Evolutionary conservation across 306 rosid genomes (phyloP).

Genomic region (Glycyrrhiza uralensis): DNA sequence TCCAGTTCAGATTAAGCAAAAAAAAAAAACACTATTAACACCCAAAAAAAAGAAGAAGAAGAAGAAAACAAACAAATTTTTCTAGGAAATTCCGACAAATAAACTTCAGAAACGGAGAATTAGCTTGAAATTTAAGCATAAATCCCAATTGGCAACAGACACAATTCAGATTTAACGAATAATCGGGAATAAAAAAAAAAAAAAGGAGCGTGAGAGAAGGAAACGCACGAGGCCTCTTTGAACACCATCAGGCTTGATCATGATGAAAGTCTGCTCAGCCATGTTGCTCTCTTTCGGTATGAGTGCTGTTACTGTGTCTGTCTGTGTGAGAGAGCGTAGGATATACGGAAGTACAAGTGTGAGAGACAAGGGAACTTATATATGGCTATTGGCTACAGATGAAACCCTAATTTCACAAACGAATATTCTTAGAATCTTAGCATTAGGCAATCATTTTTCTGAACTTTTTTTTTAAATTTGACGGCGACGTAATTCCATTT

Average conservation of each 20-base stretch:
- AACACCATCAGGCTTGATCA: conserved; percentile 94
- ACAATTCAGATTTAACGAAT: neutral
- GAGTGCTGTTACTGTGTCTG: neutral
- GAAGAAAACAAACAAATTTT: neutral
- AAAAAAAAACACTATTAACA: no score
- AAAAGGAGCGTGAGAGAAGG: neutral
- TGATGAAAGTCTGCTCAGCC: conserved; percentile 80
- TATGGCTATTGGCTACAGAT: neutral
- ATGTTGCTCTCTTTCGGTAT: conserved; percentile 27
- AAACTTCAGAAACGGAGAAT: neutral
- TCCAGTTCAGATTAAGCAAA: neutral
- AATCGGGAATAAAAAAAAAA: neutral
- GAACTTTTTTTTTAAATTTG: no score
- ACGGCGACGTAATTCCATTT: neutral
- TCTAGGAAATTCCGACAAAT: neutral
- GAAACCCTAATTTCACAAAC: conserved; percentile 14
- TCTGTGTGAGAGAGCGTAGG: neutral
- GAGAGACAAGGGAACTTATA: conserved; percentile 20
- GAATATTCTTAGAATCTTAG: no score
- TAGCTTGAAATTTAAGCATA: neutral
- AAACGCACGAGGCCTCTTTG: conserved; percentile 77
- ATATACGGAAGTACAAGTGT: neutral
- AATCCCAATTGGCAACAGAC: neutral
- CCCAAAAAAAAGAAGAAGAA: neutral
- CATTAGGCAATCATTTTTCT: no score